A percentile compares a stretch with the other conserved stretches of the same genome.
Evolutionary conservation across 257 asterid species (phyloP).

Genomic region (Ilex aquifolium): DNA sequence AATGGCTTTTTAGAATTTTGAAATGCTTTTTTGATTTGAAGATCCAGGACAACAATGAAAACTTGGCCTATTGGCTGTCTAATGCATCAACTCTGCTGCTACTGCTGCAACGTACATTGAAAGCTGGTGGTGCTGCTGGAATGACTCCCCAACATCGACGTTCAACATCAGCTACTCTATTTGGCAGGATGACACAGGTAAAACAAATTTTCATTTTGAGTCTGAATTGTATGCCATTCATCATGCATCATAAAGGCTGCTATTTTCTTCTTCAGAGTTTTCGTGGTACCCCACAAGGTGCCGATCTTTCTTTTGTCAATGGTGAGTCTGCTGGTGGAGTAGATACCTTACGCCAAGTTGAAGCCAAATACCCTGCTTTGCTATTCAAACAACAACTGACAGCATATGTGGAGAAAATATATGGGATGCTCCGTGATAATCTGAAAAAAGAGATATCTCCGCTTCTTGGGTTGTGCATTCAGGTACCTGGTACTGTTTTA

Average conservation of each 20-base stretch:
- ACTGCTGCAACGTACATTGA: constrained; percentile 84
- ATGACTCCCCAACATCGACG: constrained; percentile 81
- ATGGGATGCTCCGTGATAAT: constrained; percentile 88
- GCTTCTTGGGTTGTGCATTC: constrained; percentile 84
- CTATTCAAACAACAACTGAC: constrained; percentile 87
- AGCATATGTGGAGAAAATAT: constrained; percentile 84
- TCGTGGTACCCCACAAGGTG: constrained; percentile 74
- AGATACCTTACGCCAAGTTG: constrained; percentile 69
- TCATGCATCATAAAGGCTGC: constrained; percentile 7
- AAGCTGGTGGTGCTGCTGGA: constrained; percentile 92
- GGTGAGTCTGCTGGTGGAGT: constrained; percentile 54
- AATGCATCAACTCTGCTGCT: constrained; percentile 92
- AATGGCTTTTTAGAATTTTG: no score
- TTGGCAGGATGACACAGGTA: constrained; percentile 99
- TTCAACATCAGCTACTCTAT: constrained; percentile 73
- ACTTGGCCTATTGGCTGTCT: constrained; percentile 91
- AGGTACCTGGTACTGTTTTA: constrained; percentile 37
- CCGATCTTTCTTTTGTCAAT: constrained; percentile 55
- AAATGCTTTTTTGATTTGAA: constrained; percentile 7
- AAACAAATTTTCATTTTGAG: constrained; percentile 7
- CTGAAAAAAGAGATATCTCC: constrained; percentile 89
- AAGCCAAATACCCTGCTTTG: constrained; percentile 97
- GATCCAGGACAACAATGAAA: constrained; percentile 88
- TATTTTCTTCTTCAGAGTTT: constrained; percentile 56
- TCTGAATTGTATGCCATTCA: constrained; percentile 1